phyloP scores from a whole-genome alignment of 2,329 filamentous ascomycete species.

The Aspergillus sp. region DNA sequence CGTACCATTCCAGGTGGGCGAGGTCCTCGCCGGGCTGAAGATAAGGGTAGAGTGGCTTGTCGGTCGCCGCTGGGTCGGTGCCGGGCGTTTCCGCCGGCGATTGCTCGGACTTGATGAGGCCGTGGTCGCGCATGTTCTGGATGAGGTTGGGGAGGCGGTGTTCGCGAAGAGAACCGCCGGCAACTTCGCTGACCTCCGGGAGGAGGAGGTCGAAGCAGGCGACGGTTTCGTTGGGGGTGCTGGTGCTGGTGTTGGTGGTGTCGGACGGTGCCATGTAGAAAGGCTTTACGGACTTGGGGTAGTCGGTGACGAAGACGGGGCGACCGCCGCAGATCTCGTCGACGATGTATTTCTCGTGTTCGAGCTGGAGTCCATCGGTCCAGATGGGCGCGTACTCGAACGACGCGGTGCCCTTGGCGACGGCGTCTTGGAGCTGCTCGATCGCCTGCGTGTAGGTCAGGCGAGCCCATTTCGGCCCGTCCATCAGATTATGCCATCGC shows the following conservation, averaged over 20 bases:
- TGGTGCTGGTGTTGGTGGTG: slow-evolving; percentile 5
- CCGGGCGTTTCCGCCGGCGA: slow-evolving; percentile 1
- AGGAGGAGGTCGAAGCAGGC: slow-evolving; percentile 90
- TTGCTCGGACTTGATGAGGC: slow-evolving; percentile 49
- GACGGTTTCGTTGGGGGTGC: slow-evolving; percentile 56
- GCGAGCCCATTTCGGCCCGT: slow-evolving; percentile 64
- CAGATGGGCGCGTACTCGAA: slow-evolving; percentile 72
- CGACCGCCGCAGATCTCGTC: slow-evolving; percentile 59
- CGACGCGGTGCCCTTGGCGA: slow-evolving; percentile 45
- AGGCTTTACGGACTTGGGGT: slow-evolving; percentile 83
- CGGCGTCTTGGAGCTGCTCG: slow-evolving; percentile 61
- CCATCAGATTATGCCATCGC: slow-evolving; percentile 71
- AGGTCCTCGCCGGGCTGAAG: slow-evolving; percentile 39
- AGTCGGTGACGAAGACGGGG: slow-evolving; percentile 90
- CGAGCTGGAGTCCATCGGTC: slow-evolving; percentile 75
- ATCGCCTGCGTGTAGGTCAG: slow-evolving; percentile 83
- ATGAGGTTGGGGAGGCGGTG: slow-evolving; percentile 68
- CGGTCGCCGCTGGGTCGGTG: slow-evolving; percentile 18
- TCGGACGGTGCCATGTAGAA: slow-evolving; percentile 77
- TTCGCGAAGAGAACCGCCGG: slow-evolving; percentile 86
- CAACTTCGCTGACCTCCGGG: slow-evolving; percentile 81
- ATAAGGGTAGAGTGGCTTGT: slow-evolving; percentile 35
- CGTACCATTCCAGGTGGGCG: slow-evolving; percentile 75
- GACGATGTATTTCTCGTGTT: slow-evolving; percentile 90
- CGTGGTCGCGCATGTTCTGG: slow-evolving; percentile 68